phyloP scores from a whole-genome alignment of 805 yeast species.

The Clavispora carvajalis region DNA sequence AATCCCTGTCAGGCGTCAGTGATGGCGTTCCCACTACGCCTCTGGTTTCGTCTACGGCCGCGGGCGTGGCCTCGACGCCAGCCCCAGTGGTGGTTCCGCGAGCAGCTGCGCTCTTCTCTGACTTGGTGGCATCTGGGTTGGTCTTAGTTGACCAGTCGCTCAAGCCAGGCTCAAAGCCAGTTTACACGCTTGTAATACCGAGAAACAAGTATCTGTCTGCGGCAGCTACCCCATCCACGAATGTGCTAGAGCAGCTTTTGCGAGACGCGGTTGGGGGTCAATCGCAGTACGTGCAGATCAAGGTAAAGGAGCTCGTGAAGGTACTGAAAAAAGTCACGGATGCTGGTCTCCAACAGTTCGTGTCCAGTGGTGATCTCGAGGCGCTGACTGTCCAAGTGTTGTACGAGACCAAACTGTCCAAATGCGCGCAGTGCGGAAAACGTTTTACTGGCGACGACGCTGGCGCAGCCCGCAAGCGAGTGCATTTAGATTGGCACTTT shows the following conservation, averaged over 20 bases:
- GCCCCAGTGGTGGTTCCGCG: slow-evolving; percentile 7
- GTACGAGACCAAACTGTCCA: slow-evolving; percentile 62
- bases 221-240: slow-evolving; percentile 5
- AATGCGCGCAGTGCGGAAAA: slow-evolving; percentile 87
- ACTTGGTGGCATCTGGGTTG: slow-evolving; percentile 33
- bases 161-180: slow-evolving; percentile 33
- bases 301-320: slow-evolving; percentile 26
- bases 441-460: slow-evolving; percentile 61
- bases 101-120: slow-evolving; percentile 29
- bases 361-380: slow-evolving; percentile 33
- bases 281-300: slow-evolving; percentile 30
- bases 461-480: slow-evolving; percentile 49
- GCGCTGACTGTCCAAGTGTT: slow-evolving; percentile 32
- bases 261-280: slow-evolving; percentile 9
- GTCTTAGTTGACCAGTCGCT: slow-evolving; percentile 37
- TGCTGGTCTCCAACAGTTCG: slow-evolving; percentile 28
- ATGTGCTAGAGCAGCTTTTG: slow-evolving; percentile 12
- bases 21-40: neutral
- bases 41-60: neutral
- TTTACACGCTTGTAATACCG: slow-evolving; percentile 27
- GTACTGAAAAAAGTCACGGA: slow-evolving; percentile 15
- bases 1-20: neutral
- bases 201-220: slow-evolving; percentile 21
- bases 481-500: slow-evolving; percentile 95
- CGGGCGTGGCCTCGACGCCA: slow-evolving; percentile 9